Percentiles rank a stretch among this genome's conserved stretches.
These are phyloP conservation scores for Cytospora mali DNA, from an alignment of 2,329 filamentous ascomycete species.

Conservation along the genomic window DNA sequence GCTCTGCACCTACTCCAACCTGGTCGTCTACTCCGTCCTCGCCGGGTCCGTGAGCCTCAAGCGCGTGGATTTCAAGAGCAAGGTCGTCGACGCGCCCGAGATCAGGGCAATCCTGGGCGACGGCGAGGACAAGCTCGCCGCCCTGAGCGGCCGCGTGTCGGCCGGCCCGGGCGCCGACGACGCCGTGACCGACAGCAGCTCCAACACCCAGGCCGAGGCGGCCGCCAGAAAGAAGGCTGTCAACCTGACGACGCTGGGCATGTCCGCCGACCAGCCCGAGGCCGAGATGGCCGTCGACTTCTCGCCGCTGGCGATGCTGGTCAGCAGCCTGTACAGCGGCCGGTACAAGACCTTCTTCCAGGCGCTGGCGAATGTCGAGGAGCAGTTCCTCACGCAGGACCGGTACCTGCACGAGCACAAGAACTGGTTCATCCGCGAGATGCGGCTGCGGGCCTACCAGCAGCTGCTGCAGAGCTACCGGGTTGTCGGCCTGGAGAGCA, in stretches of 20 bases:
- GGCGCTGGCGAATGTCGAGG: conserved; percentile 85
- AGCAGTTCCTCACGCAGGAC: conserved; percentile 90
- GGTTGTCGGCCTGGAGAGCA: conserved; percentile 93
- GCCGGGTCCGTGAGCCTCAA: conserved; percentile 93
- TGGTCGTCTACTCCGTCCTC: conserved; percentile 94
- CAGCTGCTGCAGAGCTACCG: conserved; percentile 97
- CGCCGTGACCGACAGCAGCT: conserved; percentile 67
- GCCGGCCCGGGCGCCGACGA: conserved; percentile 81
- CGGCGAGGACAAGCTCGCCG: conserved; percentile 83
- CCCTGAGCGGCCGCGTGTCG: conserved; percentile 77
- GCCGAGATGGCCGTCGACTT: conserved; percentile 86
- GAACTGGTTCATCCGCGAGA: conserved; percentile 97
- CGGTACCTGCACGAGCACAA: conserved; percentile 95
- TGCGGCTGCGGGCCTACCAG: conserved; percentile 94
- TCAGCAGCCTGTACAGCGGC: conserved; percentile 89
- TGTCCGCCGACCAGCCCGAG: conserved; percentile 70
- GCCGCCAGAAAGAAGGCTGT: conserved; percentile 68
- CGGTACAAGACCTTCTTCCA: conserved; percentile 95
- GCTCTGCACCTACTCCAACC: conserved; percentile 91
- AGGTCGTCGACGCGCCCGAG: conserved; percentile 97
- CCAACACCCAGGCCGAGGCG: conserved; percentile 53
- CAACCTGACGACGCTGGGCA: conserved; percentile 84
- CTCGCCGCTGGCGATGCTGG: conserved; percentile 80
- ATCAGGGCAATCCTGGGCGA: conserved; percentile 96
- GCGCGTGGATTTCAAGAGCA: conserved; percentile 97